Conservation (phyloP, 257 asterid genomes). For the Prunella vulgaris region DNA sequence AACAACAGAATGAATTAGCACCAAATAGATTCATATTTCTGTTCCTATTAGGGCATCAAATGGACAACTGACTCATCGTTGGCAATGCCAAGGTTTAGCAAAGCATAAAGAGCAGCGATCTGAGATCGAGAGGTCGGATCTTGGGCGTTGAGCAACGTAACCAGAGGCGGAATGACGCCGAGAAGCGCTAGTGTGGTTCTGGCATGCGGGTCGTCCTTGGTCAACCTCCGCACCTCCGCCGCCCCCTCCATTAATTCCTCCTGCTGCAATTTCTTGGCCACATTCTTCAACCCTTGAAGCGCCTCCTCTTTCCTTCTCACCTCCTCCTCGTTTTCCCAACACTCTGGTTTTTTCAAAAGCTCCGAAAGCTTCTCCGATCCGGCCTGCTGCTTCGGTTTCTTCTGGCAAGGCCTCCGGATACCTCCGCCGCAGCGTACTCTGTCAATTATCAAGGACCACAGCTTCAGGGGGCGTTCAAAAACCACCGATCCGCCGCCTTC, state of each 20-base stretch:
- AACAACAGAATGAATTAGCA: too few relatives aligned
- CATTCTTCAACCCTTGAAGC: conserved; percentile 52
- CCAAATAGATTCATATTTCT: too few relatives aligned
- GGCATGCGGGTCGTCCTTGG: conserved; percentile 58
- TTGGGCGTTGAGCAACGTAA: conserved; percentile 50
- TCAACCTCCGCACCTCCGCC: conserved; percentile 60
- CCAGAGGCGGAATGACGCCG: conserved; percentile 88
- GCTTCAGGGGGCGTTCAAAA: conserved; percentile 58
- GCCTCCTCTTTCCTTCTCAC: conserved; percentile 52
- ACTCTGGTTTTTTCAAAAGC: conserved; percentile 57
- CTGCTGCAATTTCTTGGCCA: conserved; percentile 33
- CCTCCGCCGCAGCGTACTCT: conserved; percentile 68
- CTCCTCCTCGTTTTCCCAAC: conserved; percentile 54
- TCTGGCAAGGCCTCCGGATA: conserved; percentile 22
- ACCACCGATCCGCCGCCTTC: conserved; percentile 42
- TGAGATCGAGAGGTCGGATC: conserved; percentile 43
- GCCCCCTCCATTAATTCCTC: conserved; percentile 45
- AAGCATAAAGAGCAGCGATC: conserved; percentile 74
- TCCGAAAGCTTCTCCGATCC: conserved; percentile 72
- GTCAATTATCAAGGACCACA: conserved; percentile 63
- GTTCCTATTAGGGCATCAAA: too few relatives aligned
- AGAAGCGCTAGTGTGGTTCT: conserved; percentile 69
- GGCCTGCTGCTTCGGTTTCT: conserved; percentile 16
- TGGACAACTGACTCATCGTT: conserved; percentile 48
- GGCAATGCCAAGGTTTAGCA: conserved; percentile 71